A percentile compares a stretch with the other conserved stretches of the same genome.
phyloP scores from a whole-genome alignment of 2,329 filamentous ascomycete species.

The Hymenotorrendiella dingleyae region DNA sequence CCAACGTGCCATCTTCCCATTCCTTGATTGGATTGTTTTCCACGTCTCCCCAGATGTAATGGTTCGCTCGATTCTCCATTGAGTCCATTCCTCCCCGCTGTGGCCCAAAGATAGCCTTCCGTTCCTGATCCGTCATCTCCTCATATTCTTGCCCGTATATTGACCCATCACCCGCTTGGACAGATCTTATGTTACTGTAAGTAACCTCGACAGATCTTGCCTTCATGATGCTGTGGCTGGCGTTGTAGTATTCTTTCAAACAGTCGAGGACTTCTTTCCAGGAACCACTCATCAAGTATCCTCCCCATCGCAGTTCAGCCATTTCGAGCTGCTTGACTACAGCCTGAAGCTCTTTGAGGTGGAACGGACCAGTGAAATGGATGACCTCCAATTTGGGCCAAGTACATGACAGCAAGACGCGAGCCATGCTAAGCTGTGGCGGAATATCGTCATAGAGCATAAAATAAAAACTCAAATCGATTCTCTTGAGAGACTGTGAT shows the following conservation, averaged over 20 bases:
- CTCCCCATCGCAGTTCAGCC: not conserved
- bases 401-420: not conserved
- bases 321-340: not conserved
- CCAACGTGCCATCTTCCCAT: not conserved
- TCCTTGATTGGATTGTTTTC: not conserved
- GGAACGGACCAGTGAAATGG: not conserved
- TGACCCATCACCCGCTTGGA: not conserved
- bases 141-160: not conserved
- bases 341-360: not conserved
- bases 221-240: too few relatives aligned
- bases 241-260: not conserved
- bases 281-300: constrained; percentile 1
- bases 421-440: not conserved
- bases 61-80: not conserved
- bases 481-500: not conserved
- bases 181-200: not conserved
- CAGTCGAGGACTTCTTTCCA: not conserved
- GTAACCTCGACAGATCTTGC: too few relatives aligned
- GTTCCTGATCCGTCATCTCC: not conserved
- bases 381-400: not conserved
- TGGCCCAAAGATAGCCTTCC: not conserved
- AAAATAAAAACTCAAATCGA: not conserved
- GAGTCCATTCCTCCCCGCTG: not conserved
- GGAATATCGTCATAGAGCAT: not conserved
- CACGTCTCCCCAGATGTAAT: not conserved